phyloP scores from a whole-genome alignment of 2,329 filamentous ascomycete genomes.

The Epichloe typhina region DNA sequence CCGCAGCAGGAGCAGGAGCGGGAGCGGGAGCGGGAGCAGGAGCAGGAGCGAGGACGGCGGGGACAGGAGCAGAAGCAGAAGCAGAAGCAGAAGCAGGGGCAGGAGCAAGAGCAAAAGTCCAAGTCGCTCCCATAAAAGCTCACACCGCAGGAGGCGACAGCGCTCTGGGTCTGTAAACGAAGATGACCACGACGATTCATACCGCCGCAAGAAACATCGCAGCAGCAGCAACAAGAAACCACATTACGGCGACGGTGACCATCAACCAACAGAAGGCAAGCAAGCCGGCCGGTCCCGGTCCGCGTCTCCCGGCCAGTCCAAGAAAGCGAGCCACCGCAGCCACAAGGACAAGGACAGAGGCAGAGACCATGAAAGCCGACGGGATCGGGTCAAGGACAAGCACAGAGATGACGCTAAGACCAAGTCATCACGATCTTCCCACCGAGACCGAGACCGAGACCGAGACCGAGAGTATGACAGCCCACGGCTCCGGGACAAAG shows the following conservation, averaged over 20 bases:
- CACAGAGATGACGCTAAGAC: constrained; percentile 30
- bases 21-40: too few species aligned
- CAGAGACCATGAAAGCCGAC: constrained; percentile 29
- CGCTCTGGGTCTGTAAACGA: constrained; percentile 38
- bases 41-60: constrained; percentile 13
- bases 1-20: constrained; percentile 8
- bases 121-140: constrained; percentile 29
- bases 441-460: constrained; percentile 25
- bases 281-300: constrained; percentile 48
- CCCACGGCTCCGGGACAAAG: constrained; percentile 21
- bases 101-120: constrained; percentile 6
- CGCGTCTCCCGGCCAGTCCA: constrained; percentile 46
- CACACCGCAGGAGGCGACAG: constrained; percentile 37
- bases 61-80: constrained; percentile 13
- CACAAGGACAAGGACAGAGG: constrained; percentile 45
- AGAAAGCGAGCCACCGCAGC: constrained; percentile 45
- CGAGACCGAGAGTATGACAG: constrained; percentile 27
- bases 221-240: constrained; percentile 22
- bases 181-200: constrained; percentile 31
- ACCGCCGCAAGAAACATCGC: constrained; percentile 38
- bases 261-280: constrained; percentile 26
- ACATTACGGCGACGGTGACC: constrained; percentile 31
- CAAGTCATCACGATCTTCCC: constrained; percentile 27
- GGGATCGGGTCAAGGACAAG: constrained; percentile 31
- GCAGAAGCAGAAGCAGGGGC: constrained; percentile 14